Conservation (phyloP, 305 asterid species). For the Fraxinus sp. region DNA sequence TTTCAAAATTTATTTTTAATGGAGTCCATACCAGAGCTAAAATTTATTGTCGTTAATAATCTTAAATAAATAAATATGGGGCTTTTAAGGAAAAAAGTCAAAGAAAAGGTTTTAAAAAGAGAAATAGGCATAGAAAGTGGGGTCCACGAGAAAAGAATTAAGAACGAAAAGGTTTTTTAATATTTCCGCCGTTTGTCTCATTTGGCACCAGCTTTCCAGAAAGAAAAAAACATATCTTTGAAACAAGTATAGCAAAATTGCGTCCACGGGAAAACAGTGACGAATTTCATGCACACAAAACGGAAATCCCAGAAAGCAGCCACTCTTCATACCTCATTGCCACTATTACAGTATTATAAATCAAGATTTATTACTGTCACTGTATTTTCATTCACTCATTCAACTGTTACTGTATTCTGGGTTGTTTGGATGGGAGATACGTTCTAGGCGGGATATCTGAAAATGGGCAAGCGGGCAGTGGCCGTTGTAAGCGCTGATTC, state of each 20-base stretch:
- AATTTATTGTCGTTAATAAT: no score
- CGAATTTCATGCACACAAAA: not conserved
- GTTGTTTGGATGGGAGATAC: not conserved
- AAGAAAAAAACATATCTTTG: not conserved
- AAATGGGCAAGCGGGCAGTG: conserved; percentile 35
- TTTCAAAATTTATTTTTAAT: no score
- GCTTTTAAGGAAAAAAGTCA: not conserved
- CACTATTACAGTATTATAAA: not conserved
- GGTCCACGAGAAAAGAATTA: not conserved
- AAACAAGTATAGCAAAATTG: not conserved
- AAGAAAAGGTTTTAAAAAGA: not conserved
- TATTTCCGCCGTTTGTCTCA: not conserved
- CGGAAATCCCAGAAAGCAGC: not conserved
- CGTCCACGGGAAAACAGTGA: not conserved
- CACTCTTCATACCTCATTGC: not conserved
- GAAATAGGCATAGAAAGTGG: not conserved
- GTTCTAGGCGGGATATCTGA: conserved; percentile 37
- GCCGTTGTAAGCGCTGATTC: conserved; percentile 29
- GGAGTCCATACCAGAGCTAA: no score
- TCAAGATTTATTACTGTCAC: not conserved
- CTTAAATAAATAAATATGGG: not conserved
- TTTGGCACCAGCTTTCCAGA: conserved; percentile 1
- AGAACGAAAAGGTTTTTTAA: not conserved
- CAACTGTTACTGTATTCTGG: not conserved
- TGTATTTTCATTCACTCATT: not conserved